phyloP scores from a whole-genome alignment of 1,284 basidiomycete species.

The Irpex rosettiformis region DNA sequence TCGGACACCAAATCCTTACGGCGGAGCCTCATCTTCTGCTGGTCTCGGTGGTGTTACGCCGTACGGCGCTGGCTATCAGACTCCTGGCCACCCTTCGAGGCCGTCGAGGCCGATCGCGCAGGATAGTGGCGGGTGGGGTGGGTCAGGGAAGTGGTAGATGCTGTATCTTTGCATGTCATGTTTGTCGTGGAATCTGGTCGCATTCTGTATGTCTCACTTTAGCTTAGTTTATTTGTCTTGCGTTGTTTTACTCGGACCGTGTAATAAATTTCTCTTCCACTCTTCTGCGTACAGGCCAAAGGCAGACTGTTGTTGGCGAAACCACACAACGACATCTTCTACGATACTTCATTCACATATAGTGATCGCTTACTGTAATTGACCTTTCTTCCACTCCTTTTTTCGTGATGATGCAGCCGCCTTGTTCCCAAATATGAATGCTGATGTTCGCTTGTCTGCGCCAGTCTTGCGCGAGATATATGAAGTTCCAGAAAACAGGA shows the following conservation, averaged over 20 bases:
- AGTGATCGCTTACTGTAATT: too few relatives aligned
- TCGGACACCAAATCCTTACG: constrained; percentile 77
- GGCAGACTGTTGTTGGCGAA: not conserved
- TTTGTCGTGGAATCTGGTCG: not conserved
- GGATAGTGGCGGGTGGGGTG: constrained; percentile 31
- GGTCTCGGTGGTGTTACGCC: constrained; percentile 38
- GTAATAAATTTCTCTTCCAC: not conserved
- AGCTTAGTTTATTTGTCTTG: not conserved
- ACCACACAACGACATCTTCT: not conserved
- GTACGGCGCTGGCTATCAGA: constrained; percentile 34
- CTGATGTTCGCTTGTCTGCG: constrained; percentile 75
- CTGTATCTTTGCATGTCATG: not conserved
- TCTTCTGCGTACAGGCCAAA: not conserved
- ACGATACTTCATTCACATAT: not conserved
- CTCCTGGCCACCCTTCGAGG: constrained; percentile 28
- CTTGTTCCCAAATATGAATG: constrained; percentile 76
- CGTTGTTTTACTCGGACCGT: not conserved
- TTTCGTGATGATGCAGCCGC: constrained; percentile 68
- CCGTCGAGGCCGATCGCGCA: constrained; percentile 2
- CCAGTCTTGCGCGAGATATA: constrained; percentile 67
- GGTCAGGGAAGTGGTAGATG: not conserved
- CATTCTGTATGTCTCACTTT: constrained; percentile 3
- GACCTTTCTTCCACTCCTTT: constrained; percentile 54
- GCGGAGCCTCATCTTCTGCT: constrained; percentile 34
- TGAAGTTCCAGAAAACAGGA: constrained; percentile 57